A percentile compares a stretch with the other conserved stretches of the same genome.
These are phyloP conservation scores for Metrosideros polymorpha DNA, from an alignment of 441 rosid genomes.

Conservation along the genomic window DNA sequence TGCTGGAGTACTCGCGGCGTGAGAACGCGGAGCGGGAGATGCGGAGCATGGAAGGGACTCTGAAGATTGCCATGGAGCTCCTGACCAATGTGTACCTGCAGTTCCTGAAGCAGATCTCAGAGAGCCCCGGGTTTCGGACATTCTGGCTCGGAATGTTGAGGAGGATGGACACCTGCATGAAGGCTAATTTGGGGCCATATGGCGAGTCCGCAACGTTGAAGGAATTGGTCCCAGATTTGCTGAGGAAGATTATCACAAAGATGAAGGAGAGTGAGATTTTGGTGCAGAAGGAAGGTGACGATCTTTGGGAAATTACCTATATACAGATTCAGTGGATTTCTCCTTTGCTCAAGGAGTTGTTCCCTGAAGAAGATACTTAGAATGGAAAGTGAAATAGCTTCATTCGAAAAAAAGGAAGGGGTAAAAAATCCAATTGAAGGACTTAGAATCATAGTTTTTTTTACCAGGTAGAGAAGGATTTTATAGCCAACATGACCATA, in stretches of 20 bases:
- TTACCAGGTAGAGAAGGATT: neutral
- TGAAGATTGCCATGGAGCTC: slow-evolving; percentile 55
- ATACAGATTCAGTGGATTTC: slow-evolving; percentile 96
- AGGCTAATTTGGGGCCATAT: slow-evolving; percentile 58
- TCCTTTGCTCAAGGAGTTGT: slow-evolving; percentile 63
- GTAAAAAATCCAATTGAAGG: neutral
- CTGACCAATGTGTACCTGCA: slow-evolving; percentile 44
- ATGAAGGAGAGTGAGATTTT: slow-evolving; percentile 66
- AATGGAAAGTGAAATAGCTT: neutral
- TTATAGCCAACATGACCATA: neutral
- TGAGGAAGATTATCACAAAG: slow-evolving; percentile 45
- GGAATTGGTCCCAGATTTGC: slow-evolving; percentile 45
- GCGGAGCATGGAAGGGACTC: slow-evolving; percentile 84
- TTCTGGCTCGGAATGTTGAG: slow-evolving; percentile 84
- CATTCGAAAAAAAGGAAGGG: neutral
- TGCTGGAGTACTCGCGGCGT: slow-evolving; percentile 64
- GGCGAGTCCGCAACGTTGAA: slow-evolving; percentile 43
- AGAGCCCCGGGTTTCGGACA: slow-evolving; percentile 51
- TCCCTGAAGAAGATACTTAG: slow-evolving; percentile 36
- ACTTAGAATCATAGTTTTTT: neutral
- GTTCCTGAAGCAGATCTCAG: slow-evolving; percentile 35
- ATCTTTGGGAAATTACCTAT: slow-evolving; percentile 73
- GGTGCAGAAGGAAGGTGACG: slow-evolving; percentile 49
- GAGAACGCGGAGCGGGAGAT: slow-evolving; percentile 67
- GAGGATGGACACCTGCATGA: slow-evolving; percentile 94